phyloP scores from a whole-genome alignment of 345 rosid genomes.

The Citrus medica region DNA sequence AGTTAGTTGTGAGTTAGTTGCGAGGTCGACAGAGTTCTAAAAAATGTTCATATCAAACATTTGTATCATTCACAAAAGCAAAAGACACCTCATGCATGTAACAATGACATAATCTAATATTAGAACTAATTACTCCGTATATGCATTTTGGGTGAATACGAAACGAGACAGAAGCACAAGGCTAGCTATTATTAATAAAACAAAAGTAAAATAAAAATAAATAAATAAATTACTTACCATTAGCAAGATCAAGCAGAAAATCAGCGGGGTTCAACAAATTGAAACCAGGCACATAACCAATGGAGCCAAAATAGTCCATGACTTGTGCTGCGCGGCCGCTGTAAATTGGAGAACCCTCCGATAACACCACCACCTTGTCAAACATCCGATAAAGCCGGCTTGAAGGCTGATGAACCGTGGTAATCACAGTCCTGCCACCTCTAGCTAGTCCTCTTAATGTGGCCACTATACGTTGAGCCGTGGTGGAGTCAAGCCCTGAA shows the following conservation, averaged over 20 bases:
- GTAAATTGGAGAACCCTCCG: constrained; percentile 76
- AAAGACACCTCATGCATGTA: neutral
- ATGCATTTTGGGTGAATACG: constrained; percentile 2
- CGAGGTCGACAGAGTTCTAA: neutral
- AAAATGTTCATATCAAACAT: neutral
- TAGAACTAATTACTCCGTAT: neutral
- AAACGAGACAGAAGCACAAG: neutral
- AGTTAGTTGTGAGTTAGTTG: constrained; percentile 8
- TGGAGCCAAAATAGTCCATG: constrained; percentile 69
- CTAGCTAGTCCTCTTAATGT: constrained; percentile 57
- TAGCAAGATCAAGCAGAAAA: constrained; percentile 90
- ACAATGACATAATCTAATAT: neutral
- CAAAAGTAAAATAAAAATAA: neutral
- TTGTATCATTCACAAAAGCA: neutral
- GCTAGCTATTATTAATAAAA: neutral
- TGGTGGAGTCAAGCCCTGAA: constrained; percentile 88
- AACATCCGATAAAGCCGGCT: constrained; percentile 77
- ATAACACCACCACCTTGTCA: constrained; percentile 73
- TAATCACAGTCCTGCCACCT: constrained; percentile 73
- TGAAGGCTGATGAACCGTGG: constrained; percentile 93
- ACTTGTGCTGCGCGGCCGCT: constrained; percentile 56
- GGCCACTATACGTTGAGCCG: constrained; percentile 69
- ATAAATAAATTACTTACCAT: constrained; percentile 42
- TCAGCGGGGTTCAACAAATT: constrained; percentile 81
- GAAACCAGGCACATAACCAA: constrained; percentile 61